These are phyloP conservation scores for Lachancea sp. DNA, from an alignment of 805 yeast species.

Conservation along the genomic window DNA sequence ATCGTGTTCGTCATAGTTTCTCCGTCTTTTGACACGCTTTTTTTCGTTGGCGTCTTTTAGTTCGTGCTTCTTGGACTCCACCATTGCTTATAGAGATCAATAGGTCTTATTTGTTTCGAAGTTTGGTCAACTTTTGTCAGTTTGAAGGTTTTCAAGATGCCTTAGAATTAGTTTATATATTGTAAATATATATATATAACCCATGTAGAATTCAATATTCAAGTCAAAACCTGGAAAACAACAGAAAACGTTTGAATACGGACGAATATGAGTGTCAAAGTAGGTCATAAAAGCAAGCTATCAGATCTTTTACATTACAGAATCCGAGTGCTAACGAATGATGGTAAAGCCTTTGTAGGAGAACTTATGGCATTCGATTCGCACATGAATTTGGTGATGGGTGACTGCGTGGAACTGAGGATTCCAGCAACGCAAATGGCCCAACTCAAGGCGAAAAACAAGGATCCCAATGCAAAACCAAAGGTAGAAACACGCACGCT, in stretches of 20 bases:
- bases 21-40: constrained; percentile 34
- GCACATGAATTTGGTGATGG: constrained; percentile 77
- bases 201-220: not conserved
- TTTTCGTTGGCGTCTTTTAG: constrained; percentile 16
- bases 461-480: constrained; percentile 28
- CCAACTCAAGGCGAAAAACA: constrained; percentile 34
- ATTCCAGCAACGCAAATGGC: constrained; percentile 50
- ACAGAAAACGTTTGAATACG: not conserved
- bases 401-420: constrained; percentile 80
- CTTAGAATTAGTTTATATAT: too few relatives aligned
- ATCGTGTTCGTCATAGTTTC: constrained; percentile 53
- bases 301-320: constrained; percentile 68
- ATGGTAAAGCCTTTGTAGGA: constrained; percentile 73
- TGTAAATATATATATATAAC: not conserved
- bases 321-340: constrained; percentile 67
- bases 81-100: constrained; percentile 4
- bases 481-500: constrained; percentile 66
- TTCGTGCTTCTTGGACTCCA: constrained; percentile 13
- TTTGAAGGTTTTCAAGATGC: not conserved
- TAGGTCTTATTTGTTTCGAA: not conserved
- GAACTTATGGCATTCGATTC: constrained; percentile 82
- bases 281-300: constrained; percentile 25
- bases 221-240: not conserved
- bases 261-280: constrained; percentile 5
- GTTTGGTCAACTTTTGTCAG: not conserved